A percentile compares a stretch with the other conserved stretches of the same genome.
Conservation (phyloP, 2,329 filamentous ascomycete genomes). For the Talaromyces piceae region DNA sequence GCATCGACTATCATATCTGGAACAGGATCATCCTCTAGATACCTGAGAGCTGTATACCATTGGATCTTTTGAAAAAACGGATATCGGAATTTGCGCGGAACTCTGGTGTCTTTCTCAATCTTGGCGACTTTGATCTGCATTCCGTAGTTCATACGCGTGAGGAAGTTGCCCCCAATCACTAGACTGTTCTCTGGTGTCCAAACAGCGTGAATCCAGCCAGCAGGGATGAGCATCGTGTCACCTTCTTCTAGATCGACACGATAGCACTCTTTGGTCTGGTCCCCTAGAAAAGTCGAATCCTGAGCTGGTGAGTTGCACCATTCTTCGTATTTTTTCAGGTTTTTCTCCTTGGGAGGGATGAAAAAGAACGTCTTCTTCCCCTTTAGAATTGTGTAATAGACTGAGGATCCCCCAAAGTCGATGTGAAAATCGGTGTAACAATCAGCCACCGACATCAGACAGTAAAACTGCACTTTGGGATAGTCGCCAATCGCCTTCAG, state of each 20-base stretch:
- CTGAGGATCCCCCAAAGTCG: constrained; percentile 63
- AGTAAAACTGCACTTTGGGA: constrained; percentile 61
- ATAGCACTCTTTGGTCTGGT: constrained; percentile 59
- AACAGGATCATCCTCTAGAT: constrained; percentile 58
- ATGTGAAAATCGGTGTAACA: constrained; percentile 68
- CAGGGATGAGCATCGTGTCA: constrained; percentile 64
- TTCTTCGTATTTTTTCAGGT: constrained; percentile 63
- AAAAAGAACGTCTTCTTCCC: constrained; percentile 66
- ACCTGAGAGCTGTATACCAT: constrained; percentile 60
- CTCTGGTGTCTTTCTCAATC: constrained; percentile 61
- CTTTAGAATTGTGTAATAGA: constrained; percentile 63
- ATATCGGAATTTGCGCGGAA: constrained; percentile 58
- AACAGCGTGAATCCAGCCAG: constrained; percentile 65
- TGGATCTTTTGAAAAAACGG: constrained; percentile 63
- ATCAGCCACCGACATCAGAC: constrained; percentile 63
- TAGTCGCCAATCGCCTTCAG: constrained; percentile 49
- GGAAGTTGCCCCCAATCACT: constrained; percentile 64
- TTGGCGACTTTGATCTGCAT: constrained; percentile 60
- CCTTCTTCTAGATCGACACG: constrained; percentile 58
- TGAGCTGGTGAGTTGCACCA: constrained; percentile 62
- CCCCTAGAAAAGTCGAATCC: constrained; percentile 58
- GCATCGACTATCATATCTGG: constrained; percentile 48
- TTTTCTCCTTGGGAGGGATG: constrained; percentile 60
- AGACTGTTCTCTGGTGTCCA: constrained; percentile 64
- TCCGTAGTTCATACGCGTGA: constrained; percentile 57